Base-by-base conservation (phyloP, 179 eudicot species). In the Corrigiola litoralis region DNA sequence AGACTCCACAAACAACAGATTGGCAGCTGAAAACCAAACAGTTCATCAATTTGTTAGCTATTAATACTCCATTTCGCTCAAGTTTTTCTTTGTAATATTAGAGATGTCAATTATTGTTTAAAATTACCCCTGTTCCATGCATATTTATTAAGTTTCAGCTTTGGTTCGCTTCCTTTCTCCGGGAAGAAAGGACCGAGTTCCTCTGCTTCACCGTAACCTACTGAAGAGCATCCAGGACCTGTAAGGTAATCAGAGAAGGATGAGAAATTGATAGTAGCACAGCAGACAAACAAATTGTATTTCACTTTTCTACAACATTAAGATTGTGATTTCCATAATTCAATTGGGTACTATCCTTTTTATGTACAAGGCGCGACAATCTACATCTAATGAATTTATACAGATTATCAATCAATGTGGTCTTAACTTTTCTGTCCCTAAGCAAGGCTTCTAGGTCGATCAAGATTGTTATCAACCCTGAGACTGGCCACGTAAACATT, bases 191-290 rank as follows among this genome's bases (percentile, higher is more conserved):
- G 95, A 5, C 95, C 97, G 56, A 90, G 16, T 73, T 90, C 97
- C 65, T 81, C 89, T 33, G 87, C 72, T 58, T 73, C 83, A 2
- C 97, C 97, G 41, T 68, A 90, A 16, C 97, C 97, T 21, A 90
- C 62, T 2, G 97, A 90, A 4, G 95, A 87, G 63, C 97, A 90
- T 67, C 97, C 97, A 4, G 97, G 97, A 46, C 97, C 95, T 90
- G 84, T 47, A 48, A 24, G n/a, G n/a, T n/a, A n/a, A n/a, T n/a
- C n/a, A n/a, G n/a, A n/a, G n/a, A n/a, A n/a, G n/a, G n/a, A n/a
- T n/a, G n/a, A n/a, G n/a, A n/a, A n/a, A n/a, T n/a, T n/a, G 25
- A 16, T 10, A 48, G 45, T n/a, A 5, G 10, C 2, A 42, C 33
- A 59, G 12, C 21, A 38, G 10, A 38, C 12, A 6, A 38, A 1